A percentile compares a stretch with the other conserved stretches of the same genome.
Conservation (phyloP, 176 grass and related monocot genomes). For the Cenchrus americanus region DNA sequence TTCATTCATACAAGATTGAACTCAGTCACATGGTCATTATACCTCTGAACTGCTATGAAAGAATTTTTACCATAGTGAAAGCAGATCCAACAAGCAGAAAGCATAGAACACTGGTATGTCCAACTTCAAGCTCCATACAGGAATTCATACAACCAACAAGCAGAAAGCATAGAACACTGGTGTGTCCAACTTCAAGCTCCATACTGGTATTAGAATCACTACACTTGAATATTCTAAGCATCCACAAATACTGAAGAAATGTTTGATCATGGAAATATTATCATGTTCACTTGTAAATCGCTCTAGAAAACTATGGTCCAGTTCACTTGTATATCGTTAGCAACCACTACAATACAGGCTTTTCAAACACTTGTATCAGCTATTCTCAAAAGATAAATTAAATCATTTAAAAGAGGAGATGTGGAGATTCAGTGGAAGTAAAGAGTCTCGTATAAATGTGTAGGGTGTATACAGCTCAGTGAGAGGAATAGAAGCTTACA, state of each 20-base stretch:
- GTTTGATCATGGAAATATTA: constrained; percentile 37
- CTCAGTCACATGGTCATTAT: constrained; percentile 5
- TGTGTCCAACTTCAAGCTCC: constrained; percentile 20
- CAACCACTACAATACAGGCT: constrained; percentile 8
- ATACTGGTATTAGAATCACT: constrained; percentile 18
- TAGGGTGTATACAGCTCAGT: background rate
- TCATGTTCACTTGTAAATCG: background rate
- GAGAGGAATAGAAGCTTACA: constrained; percentile 65
- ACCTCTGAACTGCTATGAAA: background rate
- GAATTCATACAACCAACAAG: constrained; percentile 21
- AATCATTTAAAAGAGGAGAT: constrained; percentile 25
- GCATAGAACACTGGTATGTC: constrained; percentile 2
- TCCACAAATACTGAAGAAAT: constrained; percentile 5
- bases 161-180: constrained; percentile 13
- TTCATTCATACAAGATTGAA: background rate
- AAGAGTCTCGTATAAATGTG: constrained; percentile 17
- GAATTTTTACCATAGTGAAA: constrained; percentile 18
- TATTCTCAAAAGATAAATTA: constrained; percentile 15
- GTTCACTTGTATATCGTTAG: background rate
- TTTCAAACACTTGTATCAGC: background rate
- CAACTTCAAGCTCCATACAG: constrained; percentile 22
- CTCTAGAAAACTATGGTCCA: constrained; percentile 23
- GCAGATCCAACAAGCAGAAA: constrained; percentile 21
- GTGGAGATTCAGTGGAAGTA: constrained; percentile 27
- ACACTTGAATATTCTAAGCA: constrained; percentile 26